These are phyloP conservation scores for Sporothrix variecibatus DNA, from an alignment of 2,329 filamentous ascomycete genomes.

Conservation along the genomic window DNA sequence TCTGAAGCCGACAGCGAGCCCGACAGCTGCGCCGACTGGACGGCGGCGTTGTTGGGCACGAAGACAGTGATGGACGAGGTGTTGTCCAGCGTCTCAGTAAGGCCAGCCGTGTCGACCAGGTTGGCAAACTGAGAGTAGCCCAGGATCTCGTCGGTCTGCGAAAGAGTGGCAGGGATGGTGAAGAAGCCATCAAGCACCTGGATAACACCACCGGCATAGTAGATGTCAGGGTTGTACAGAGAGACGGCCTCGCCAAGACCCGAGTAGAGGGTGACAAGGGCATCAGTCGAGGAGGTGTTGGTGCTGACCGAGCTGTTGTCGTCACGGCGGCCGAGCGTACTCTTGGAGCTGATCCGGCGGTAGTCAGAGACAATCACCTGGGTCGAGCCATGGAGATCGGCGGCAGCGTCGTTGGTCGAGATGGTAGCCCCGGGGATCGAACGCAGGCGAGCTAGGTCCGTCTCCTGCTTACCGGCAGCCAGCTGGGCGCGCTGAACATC, in stretches of 20 bases:
- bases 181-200: conserved; percentile 29
- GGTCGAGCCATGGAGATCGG: conserved; percentile 24
- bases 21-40: conserved; percentile 27
- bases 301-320: conserved; percentile 21
- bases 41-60: conserved; percentile 28
- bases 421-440: conserved; percentile 25
- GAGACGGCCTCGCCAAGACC: conserved; percentile 26
- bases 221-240: conserved; percentile 28
- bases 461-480: conserved; percentile 24
- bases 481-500: conserved; percentile 29
- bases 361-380: conserved; percentile 29
- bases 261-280: conserved; percentile 29
- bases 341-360: conserved; percentile 18
- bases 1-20: neutral
- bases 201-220: conserved; percentile 23
- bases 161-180: conserved; percentile 26
- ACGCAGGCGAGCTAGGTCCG: conserved; percentile 24
- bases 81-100: conserved; percentile 26
- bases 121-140: conserved; percentile 28
- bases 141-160: conserved; percentile 22
- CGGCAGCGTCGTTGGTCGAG: conserved; percentile 24
- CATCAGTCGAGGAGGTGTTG: conserved; percentile 21
- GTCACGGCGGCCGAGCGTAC: neutral
- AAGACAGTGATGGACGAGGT: conserved; percentile 29
- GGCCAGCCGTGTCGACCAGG: conserved; percentile 19